Percentiles rank a stretch among this genome's conserved stretches.
These are phyloP conservation scores for Calonectria pauciramosa DNA, from an alignment of 2,329 filamentous ascomycete genomes.

Conservation along the genomic window DNA sequence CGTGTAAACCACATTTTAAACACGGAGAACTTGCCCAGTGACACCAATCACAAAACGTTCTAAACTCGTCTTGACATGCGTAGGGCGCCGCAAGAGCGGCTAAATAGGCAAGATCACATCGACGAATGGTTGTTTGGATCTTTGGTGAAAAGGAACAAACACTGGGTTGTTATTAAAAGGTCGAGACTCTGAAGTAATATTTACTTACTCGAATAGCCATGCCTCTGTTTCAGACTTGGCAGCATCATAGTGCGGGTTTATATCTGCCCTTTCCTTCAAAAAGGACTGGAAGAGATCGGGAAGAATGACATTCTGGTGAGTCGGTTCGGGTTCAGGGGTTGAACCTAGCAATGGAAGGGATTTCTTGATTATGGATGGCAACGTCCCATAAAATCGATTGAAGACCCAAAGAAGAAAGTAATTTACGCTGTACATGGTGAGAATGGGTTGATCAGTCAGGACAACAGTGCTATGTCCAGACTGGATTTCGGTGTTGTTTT, in stretches of 20 bases:
- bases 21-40: neutral
- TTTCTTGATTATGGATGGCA: neutral
- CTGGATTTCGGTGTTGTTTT: neutral
- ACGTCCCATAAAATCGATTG: neutral
- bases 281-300: neutral
- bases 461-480: accelerated
- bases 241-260: neutral
- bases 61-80: neutral
- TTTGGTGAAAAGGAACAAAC: neutral
- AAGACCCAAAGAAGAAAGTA: neutral
- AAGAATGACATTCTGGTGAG: neutral
- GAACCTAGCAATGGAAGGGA: neutral
- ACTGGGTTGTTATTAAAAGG: neutral
- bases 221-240: neutral
- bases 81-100: neutral
- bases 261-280: neutral
- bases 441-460: neutral
- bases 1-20: neutral
- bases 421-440: neutral
- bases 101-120: neutral
- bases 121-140: neutral
- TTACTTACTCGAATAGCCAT: neutral
- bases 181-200: too few species aligned
- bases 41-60: neutral
- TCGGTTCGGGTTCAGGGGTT: neutral